Conservation (phyloP, 140 eudicot genomes). For the Erigeron philadelphicus region DNA sequence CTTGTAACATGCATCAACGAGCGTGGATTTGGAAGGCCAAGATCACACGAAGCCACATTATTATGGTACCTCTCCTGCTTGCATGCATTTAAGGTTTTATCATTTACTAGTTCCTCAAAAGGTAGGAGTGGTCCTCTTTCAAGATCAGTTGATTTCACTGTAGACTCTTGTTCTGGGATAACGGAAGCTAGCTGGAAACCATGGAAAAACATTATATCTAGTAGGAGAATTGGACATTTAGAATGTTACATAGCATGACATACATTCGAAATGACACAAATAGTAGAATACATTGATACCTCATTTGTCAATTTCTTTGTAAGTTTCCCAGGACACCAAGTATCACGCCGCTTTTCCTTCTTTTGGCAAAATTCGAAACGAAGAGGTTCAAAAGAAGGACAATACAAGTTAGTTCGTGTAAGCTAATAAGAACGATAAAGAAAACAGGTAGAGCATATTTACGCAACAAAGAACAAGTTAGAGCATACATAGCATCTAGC, state of each 20-base stretch:
- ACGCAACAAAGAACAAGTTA: slow-evolving; percentile 22
- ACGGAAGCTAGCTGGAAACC: slow-evolving; percentile 44
- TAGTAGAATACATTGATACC: slow-evolving; percentile 39
- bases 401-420: slow-evolving; percentile 3
- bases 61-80: slow-evolving; percentile 34
- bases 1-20: slow-evolving; percentile 76
- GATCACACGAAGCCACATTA: slow-evolving; percentile 24
- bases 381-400: slow-evolving; percentile 8
- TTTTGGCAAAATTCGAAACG: slow-evolving; percentile 12
- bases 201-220: slow-evolving; percentile 14
- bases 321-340: slow-evolving; percentile 96
- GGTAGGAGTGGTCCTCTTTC: slow-evolving; percentile 64
- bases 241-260: background rate
- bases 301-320: slow-evolving; percentile 41
- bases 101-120: slow-evolving; percentile 70
- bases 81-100: slow-evolving; percentile 32
- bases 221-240: slow-evolving; percentile 5
- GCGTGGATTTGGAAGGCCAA: slow-evolving; percentile 57
- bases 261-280: background rate
- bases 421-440: background rate
- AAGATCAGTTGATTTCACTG: slow-evolving; percentile 39
- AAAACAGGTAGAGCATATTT: slow-evolving; percentile 7
- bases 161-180: slow-evolving; percentile 49
- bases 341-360: slow-evolving; percentile 89
- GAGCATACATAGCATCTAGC: slow-evolving; percentile 16